Conservation (phyloP, 768 basidiomycete species). For the Lentinus tigrinus region DNA sequence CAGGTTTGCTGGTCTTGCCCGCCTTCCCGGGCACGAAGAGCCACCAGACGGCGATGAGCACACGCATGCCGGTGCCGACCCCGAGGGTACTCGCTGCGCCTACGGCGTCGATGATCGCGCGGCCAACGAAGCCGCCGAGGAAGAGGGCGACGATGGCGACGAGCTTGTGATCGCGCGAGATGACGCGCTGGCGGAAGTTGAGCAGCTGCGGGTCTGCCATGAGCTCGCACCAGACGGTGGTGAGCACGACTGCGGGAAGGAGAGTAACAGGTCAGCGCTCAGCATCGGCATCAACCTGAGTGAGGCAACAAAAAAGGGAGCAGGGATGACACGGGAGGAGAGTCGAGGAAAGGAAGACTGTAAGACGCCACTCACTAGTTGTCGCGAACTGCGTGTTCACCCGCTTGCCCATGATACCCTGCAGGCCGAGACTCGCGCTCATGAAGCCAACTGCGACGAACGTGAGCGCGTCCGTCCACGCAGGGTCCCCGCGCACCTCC, state of each 20-base stretch:
- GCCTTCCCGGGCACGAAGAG: conserved; percentile 53
- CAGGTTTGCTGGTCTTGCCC: conserved; percentile 11
- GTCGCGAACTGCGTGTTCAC: conserved; percentile 78
- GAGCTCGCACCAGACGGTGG: conserved; percentile 87
- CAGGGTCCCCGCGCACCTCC: conserved; percentile 53
- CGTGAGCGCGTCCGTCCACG: conserved; percentile 67
- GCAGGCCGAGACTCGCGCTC: conserved; percentile 77
- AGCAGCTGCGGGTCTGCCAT: conserved; percentile 80
- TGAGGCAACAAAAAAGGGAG: not conserved
- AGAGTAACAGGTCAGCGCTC: not conserved
- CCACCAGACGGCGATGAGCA: conserved; percentile 65
- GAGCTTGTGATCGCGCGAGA: conserved; percentile 68
- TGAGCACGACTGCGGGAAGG: conserved; percentile 64
- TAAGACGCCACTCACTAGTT: conserved; percentile 65
- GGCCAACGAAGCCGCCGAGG: conserved; percentile 68
- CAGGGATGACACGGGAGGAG: not conserved
- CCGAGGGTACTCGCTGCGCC: conserved; percentile 68
- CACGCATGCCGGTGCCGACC: conserved; percentile 59
- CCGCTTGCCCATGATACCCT: conserved; percentile 84
- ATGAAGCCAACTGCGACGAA: conserved; percentile 78
- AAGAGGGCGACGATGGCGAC: conserved; percentile 70
- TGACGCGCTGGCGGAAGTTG: conserved; percentile 47
- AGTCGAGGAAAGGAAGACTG: not conserved
- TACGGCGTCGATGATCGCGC: conserved; percentile 56
- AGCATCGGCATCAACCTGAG: not conserved